phyloP scores from a whole-genome alignment of 2,329 filamentous ascomycete species.

The Beauveria australis region DNA sequence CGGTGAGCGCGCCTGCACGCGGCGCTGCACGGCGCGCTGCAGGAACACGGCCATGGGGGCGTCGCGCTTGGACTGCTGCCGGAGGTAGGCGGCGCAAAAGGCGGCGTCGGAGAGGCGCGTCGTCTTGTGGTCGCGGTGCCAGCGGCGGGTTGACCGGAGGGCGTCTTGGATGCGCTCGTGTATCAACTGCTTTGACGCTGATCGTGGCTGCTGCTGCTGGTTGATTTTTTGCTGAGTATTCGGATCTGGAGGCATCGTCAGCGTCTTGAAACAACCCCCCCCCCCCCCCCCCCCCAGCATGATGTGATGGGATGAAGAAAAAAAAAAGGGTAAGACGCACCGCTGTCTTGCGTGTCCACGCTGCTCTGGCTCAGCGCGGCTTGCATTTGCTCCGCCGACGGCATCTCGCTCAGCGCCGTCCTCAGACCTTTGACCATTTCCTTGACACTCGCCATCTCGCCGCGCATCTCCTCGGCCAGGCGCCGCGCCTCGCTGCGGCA shows the following conservation, averaged over 20 bases:
- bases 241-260: not conserved
- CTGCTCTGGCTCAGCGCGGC: constrained; percentile 14
- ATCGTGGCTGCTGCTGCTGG: not conserved
- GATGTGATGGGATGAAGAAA: no score
- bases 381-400: constrained; percentile 16
- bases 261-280: not conserved
- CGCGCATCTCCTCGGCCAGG: constrained; percentile 14
- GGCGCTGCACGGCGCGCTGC: constrained; percentile 23
- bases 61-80: constrained; percentile 29
- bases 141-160: constrained; percentile 29
- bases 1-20: constrained; percentile 15
- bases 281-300: no score
- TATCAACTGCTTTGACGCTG: constrained; percentile 4
- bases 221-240: not conserved
- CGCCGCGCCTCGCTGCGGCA: constrained; percentile 16
- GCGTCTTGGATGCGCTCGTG: constrained; percentile 25
- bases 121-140: constrained; percentile 30
- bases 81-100: constrained; percentile 26
- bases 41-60: constrained; percentile 25
- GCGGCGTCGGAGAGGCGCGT: constrained; percentile 25
- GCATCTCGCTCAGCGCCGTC: constrained; percentile 17
- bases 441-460: constrained; percentile 19
- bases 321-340: not conserved
- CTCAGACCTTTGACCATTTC: constrained; percentile 17
- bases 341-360: not conserved